Evolutionary conservation across 306 rosid genomes (phyloP).

Genomic region (Quercus rubra): DNA sequence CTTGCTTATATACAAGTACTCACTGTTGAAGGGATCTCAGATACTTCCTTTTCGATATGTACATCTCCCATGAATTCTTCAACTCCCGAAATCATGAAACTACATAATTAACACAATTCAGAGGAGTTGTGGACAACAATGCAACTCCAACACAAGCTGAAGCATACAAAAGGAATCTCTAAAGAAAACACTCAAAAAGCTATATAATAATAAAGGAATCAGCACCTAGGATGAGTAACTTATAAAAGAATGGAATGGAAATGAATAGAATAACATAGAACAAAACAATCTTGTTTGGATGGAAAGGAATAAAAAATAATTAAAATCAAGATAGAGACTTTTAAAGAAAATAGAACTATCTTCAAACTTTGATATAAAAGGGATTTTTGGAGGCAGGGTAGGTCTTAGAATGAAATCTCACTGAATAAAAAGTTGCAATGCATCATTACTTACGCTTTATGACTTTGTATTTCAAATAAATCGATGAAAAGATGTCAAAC

Average conservation of each 20-base stretch:
- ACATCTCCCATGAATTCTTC: conserved; percentile 32
- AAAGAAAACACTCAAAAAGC: background rate
- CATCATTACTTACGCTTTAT: background rate
- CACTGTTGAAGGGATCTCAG: conserved; percentile 28
- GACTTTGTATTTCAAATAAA: background rate
- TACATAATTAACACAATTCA: background rate
- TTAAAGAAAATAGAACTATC: background rate
- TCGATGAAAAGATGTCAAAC: background rate
- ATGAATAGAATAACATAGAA: too few species aligned
- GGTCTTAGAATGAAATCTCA: background rate
- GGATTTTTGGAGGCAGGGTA: background rate
- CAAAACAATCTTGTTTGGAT: too few species aligned
- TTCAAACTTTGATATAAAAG: background rate
- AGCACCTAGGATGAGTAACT: too few species aligned
- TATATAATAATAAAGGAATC: background rate
- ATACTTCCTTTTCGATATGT: conserved; percentile 12
- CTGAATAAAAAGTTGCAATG: background rate
- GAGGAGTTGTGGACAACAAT: background rate
- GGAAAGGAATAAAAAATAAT: too few species aligned
- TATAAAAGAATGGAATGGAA: too few species aligned
- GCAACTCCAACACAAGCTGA: background rate
- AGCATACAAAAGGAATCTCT: background rate
- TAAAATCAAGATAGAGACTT: background rate
- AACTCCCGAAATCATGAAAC: conserved; percentile 20
- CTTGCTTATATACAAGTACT: conserved; percentile 3